Evolutionary conservation across 2,329 filamentous ascomycete species (phyloP), one percentile per base, ranked within the genome.

Genomic region (Phaeosphaeria sp.): DNA sequence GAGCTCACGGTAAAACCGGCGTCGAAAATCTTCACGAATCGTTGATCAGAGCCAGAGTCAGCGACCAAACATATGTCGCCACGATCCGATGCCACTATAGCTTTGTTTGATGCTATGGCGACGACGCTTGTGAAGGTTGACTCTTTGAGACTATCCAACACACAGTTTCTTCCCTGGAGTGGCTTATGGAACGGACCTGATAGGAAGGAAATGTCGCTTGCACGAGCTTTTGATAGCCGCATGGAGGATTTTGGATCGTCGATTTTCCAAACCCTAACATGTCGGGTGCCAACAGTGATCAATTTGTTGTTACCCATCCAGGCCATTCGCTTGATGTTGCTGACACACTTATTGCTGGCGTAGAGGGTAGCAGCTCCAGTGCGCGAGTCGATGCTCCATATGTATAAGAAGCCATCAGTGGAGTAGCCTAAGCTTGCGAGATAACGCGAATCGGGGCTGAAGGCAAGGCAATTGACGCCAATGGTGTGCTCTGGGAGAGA

Each of bases 341-440:
- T 93, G 6, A 93, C 98, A 78, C 95, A 98, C 74, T 95, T 92
- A 77, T 98, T 98, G 83, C 85, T 97, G 74, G 84, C 94, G 85
- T 89, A 84, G 33, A 98, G 81, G 67, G 84, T 92, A 1, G 93
- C 89, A 20, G 89, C 85, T 18, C 93, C 94, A 10, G 87, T 95
- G 49, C 88, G 90, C n/a, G 89, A 80, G 69, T 96, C 93, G 64
- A 97, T 86, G 65, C 84, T 87, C 93, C 94, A 98, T 25, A 98
- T 84, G 74, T 94, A 96, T 20, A 99, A 83, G 72, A 96, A 98
- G 0, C 94, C 94, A 77, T 99, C 95, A 73, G 97, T 97, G 54
- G 90, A 86, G 18, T 90, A 87, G 25, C 95, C 95, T 13, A 99
- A 83, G 20, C 93, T 96, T 2, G 95, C 95, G 33, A 99, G 84